Base-by-base conservation (phyloP, 2,329 filamentous ascomycete species). In the Aspergillus sp. region DNA sequence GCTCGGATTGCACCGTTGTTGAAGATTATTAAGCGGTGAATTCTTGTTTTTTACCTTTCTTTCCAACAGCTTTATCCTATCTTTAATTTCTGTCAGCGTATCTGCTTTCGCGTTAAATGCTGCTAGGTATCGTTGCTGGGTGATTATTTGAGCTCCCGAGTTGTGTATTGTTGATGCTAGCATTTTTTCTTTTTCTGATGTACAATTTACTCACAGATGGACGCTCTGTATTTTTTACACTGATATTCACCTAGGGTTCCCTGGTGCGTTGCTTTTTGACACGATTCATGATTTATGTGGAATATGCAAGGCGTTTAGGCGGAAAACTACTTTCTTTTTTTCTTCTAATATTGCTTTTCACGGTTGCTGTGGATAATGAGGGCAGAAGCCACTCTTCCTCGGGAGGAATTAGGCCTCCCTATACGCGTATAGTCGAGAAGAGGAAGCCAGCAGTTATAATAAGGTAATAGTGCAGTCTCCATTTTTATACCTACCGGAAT, bases 1-100 rank as follows among this genome's bases (percentile, higher is more conserved):
- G 77, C 77, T 21, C 70, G 77, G 24, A 82, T 82, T 47, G 78
- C 79, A 17, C 77, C 80, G 17, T 66, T 83, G 62, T 65, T 82
- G 56, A 78, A 77, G 59, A 67, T 79, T 44, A 72, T 79, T 11
- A 70, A 74, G 50, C 78, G 78, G 35, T 65, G 51, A 64, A 14
- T 8, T 31, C 27, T 31, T 23, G 1, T 24, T 31, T 40, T 11
- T 31, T 35, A 9, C 17, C 15, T 17, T 23, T 46, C 11, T 17
- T 46, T 31, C 23, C 21, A 21, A 31, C 17, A 27, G 11, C 3
- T 12, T 14, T 17, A 35, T 48, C 2, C 17, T 21, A 4, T 11
- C 27, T n/a, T 19, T 6, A 12, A 14, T 48, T 17, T 12, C 12
- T n/a, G 17, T 37, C 8, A 27, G 12, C 11, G 27, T 31, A 31